Conservation (phyloP, 2,329 filamentous ascomycete genomes). For the Salinomyces thailandicus region DNA sequence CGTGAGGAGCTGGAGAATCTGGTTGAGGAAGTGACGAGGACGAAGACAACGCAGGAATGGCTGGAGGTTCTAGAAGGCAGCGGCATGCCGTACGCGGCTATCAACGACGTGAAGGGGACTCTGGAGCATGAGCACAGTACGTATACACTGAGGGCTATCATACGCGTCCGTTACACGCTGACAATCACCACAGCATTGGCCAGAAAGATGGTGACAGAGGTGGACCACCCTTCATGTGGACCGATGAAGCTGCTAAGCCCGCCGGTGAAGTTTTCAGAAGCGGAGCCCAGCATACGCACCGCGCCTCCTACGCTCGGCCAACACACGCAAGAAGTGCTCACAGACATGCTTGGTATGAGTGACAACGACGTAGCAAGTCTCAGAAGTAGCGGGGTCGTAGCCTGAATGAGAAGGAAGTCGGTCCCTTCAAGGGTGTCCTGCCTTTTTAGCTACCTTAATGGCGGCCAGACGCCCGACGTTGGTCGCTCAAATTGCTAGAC, state of each 20-base stretch:
- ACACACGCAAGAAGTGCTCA: slow-evolving; percentile 70
- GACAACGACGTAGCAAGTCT: slow-evolving; percentile 50
- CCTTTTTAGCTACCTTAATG: too few species aligned
- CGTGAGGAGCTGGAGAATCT: slow-evolving; percentile 64
- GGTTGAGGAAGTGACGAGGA: slow-evolving; percentile 65
- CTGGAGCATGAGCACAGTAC: slow-evolving; percentile 74
- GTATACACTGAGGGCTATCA: too few species aligned
- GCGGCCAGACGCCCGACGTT: too few species aligned
- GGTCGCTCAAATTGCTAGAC: too few species aligned
- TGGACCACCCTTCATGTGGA: slow-evolving; percentile 75
- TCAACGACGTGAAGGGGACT: slow-evolving; percentile 83
- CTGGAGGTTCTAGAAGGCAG: slow-evolving; percentile 75
- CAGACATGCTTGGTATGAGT: slow-evolving; percentile 51
- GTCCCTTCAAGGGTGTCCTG: too few species aligned
- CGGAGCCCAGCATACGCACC: slow-evolving; percentile 61
- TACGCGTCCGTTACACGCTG: too few species aligned
- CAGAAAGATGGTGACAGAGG: slow-evolving; percentile 78
- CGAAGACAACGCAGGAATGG: slow-evolving; percentile 81
- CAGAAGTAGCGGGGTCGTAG: slow-evolving; percentile 57
- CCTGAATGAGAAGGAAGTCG: too few species aligned
- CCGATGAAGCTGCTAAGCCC: slow-evolving; percentile 85
- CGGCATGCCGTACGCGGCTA: slow-evolving; percentile 86
- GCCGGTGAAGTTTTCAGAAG: slow-evolving; percentile 86
- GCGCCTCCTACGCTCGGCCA: slow-evolving; percentile 78
- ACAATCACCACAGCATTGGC: slow-evolving; percentile 44